Evolutionary conservation across 768 basidiomycete species (phyloP).

Genomic region (Hypsizygus marmoreus): DNA sequence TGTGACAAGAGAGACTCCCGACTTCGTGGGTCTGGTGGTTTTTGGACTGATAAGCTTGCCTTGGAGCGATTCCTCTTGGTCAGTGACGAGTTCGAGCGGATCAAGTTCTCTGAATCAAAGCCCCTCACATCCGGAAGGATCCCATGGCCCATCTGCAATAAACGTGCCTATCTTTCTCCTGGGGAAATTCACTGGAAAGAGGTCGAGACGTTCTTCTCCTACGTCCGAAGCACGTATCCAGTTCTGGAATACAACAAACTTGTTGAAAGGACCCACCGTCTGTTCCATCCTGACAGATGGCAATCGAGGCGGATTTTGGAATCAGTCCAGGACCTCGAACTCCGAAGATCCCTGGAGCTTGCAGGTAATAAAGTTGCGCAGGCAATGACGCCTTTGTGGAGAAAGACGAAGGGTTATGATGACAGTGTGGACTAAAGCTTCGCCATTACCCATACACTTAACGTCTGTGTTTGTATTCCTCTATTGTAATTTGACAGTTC

Average conservation of each 20-base stretch:
- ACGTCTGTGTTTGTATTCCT: too few species aligned
- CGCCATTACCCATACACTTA: too few species aligned
- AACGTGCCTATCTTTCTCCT: background rate
- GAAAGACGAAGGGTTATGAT: background rate
- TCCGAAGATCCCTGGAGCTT: background rate
- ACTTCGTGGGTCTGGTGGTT: background rate
- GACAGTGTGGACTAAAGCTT: background rate
- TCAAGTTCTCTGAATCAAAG: slow-evolving; percentile 23
- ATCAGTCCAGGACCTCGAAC: slow-evolving; percentile 4
- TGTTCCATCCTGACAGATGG: slow-evolving; percentile 18
- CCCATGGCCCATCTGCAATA: slow-evolving; percentile 18
- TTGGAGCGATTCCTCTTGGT: slow-evolving; percentile 9
- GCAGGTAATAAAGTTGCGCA: slow-evolving; percentile 12
- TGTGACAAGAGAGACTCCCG: slow-evolving; percentile 14
- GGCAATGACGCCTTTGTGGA: slow-evolving; percentile 12
- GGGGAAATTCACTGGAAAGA: slow-evolving; percentile 8
- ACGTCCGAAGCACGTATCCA: slow-evolving; percentile 15
- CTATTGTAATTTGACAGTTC: too few species aligned
- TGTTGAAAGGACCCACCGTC: slow-evolving; percentile 2
- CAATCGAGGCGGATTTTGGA: slow-evolving; percentile 9
- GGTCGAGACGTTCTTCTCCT: slow-evolving; percentile 9
- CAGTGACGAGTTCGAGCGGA: slow-evolving; percentile 12
- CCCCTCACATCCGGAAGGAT: slow-evolving; percentile 19
- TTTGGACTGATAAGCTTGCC: slow-evolving; percentile 1
- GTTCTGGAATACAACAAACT: slow-evolving; percentile 28